Conservation (phyloP, 2,329 filamentous ascomycete species). For the Plenodomus lindquistii region DNA sequence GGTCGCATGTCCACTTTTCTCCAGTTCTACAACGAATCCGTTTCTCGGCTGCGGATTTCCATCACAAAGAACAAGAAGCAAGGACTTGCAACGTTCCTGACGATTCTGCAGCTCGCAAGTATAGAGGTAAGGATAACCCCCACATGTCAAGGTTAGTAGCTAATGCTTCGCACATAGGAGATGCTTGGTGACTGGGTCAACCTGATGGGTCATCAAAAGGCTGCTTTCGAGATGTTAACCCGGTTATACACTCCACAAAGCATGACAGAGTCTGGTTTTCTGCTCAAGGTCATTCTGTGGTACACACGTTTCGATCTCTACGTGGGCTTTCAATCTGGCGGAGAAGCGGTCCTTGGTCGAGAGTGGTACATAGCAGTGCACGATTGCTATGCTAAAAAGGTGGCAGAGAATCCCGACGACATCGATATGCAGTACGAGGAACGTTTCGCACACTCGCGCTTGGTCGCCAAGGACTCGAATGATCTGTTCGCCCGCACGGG, state of each 20-base stretch:
- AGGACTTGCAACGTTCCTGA: conserved; percentile 75
- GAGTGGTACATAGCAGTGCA: conserved; percentile 76
- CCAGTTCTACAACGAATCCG: conserved; percentile 86
- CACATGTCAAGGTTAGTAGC: neutral
- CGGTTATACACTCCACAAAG: conserved; percentile 77
- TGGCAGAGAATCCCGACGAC: conserved; percentile 62
- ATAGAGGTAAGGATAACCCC: conserved; percentile 71
- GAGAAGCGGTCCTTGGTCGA: conserved; percentile 70
- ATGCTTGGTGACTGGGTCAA: conserved; percentile 96
- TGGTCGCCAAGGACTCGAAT: conserved; percentile 80
- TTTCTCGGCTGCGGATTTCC: conserved; percentile 73
- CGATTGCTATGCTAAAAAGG: conserved; percentile 65
- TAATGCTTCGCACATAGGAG: conserved; percentile 62
- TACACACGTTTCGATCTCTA: conserved; percentile 88
- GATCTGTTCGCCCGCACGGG: conserved; percentile 72
- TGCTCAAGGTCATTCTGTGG: conserved; percentile 80
- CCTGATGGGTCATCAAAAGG: conserved; percentile 87
- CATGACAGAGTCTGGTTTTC: conserved; percentile 70
- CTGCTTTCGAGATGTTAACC: conserved; percentile 79
- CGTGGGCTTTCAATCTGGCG: conserved; percentile 79
- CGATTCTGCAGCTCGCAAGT: conserved; percentile 87
- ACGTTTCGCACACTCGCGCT: conserved; percentile 66
- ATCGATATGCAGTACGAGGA: conserved; percentile 69
- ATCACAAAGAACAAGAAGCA: conserved; percentile 73
- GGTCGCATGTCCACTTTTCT: conserved; percentile 82